Evolutionary conservation across 2,329 filamentous ascomycete species (phyloP).

Genomic region (Talaromyces amestolkiae): DNA sequence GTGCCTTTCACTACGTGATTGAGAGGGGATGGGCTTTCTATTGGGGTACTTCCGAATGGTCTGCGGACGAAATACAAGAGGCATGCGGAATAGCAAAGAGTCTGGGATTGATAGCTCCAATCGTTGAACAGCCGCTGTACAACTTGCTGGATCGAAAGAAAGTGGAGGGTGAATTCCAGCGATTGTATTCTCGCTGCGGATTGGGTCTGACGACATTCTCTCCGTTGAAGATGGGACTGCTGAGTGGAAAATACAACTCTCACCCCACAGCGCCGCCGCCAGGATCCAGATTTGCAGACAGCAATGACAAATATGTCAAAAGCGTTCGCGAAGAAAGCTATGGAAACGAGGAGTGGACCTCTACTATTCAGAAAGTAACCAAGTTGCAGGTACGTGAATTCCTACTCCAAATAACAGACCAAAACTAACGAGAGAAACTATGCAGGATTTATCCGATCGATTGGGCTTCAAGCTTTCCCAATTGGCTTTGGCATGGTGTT

Average conservation of each 20-base stretch:
- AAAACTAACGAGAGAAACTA: not conserved
- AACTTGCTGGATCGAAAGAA: conserved; percentile 61
- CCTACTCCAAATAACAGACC: not conserved
- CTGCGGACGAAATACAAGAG: conserved; percentile 62
- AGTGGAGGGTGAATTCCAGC: conserved; percentile 61
- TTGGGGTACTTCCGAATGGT: conserved; percentile 70
- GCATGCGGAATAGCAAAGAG: conserved; percentile 62
- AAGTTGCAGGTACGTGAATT: conserved; percentile 34
- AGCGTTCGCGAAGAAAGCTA: conserved; percentile 61
- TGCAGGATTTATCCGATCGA: conserved; percentile 35
- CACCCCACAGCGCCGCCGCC: conserved; percentile 32
- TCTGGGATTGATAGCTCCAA: conserved; percentile 61
- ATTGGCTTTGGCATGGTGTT: conserved; percentile 58
- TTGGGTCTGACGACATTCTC: conserved; percentile 63
- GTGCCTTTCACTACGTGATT: conserved; percentile 69
- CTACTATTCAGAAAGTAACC: conserved; percentile 56
- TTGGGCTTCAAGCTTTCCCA: conserved; percentile 57
- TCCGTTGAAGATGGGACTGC: conserved; percentile 59
- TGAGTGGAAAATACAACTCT: conserved; percentile 65
- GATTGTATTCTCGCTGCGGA: conserved; percentile 59
- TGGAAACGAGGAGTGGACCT: conserved; percentile 41
- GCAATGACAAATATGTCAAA: conserved; percentile 54
- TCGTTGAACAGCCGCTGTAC: conserved; percentile 67
- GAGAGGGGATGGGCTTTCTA: conserved; percentile 66
- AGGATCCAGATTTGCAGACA: conserved; percentile 56